Evolutionary conservation across 345 rosid genomes (phyloP), one percentile per base, ranked within the genome.

Genomic region (Gossypium thurberi): DNA sequence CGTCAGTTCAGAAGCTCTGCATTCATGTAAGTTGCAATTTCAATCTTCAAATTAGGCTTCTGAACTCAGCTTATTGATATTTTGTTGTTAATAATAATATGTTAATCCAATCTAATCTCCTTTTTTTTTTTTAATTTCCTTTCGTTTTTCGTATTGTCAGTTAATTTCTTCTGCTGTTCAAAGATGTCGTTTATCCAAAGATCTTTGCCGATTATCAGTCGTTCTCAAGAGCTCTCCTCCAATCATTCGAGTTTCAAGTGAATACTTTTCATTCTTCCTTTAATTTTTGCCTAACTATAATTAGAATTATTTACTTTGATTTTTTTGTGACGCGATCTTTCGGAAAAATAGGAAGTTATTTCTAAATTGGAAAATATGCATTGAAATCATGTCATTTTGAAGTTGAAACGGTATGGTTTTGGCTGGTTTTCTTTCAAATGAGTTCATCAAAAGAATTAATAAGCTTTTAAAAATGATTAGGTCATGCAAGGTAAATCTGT

Each of bases 131-230:
- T 18, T 0, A 21, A 53, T 61, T 78, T 76, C 20, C 10, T 60
- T 53, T 40, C 8, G 23, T 56, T 72, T 50, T 20, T 8, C 17
- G 0, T 52, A 48, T 57, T 78, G 77, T 83, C 85, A 91, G 98
- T 78, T 89, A 64, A 84, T 91, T 77, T 90, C 89, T 10, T 73
- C 81, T 10, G 90, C 96, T 47, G 83, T 88, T 74, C 94, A 85
- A 80, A 79, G 98, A 84, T 94, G 97, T 78, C 88, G 94, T 13
- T 81, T 82, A 64, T 73, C 89, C n/a, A 85, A 86, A 66, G 83
- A 84, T 82, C 80, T 84, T 37, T 91, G 94, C 82, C 78, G 94
- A 75, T 74, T 94, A 76, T 91, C 96, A 1, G 80, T 87, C 59
- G 81, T 79, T 62, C 85, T 94, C 77, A 75, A 73, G 76, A 76